phyloP scores from a whole-genome alignment of 805 yeast species.

The Hanseniaspora pseudoguilliermondii region DNA sequence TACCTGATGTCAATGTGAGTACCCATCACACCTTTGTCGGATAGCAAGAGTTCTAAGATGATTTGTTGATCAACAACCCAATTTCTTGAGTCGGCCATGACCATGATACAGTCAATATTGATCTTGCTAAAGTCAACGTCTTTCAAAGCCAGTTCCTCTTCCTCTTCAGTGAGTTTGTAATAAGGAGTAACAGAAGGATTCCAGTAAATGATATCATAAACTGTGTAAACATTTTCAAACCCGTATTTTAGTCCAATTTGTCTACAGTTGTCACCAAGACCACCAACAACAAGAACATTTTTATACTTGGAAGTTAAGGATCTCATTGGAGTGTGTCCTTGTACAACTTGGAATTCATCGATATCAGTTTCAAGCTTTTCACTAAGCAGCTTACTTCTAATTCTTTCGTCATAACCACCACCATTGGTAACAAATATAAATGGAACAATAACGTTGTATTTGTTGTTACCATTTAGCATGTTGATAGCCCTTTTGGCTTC shows the following conservation, averaged over 20 bases:
- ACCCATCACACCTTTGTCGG: conserved; percentile 74
- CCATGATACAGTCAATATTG: conserved; percentile 67
- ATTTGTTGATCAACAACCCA: conserved; percentile 93
- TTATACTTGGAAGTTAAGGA: conserved; percentile 56
- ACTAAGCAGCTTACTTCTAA: conserved; percentile 59
- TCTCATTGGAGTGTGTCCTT: conserved; percentile 89
- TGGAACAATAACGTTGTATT: conserved; percentile 66
- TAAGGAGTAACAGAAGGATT: conserved; percentile 78
- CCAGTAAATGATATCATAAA: conserved; percentile 74
- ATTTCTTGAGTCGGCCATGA: conserved; percentile 82
- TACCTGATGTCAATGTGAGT: conserved; percentile 50
- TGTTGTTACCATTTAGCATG: conserved; percentile 63
- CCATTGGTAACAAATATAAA: conserved; percentile 83
- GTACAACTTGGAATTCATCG: conserved; percentile 69
- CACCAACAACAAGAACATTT: conserved; percentile 78
- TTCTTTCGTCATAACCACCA: conserved; percentile 73
- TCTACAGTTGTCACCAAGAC: conserved; percentile 73
- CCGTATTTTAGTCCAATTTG: conserved; percentile 76
- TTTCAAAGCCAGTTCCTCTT: conserved; percentile 36
- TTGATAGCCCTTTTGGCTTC: conserved; percentile 63
- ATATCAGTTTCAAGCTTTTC: conserved; percentile 47
- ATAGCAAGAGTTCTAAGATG: conserved; percentile 64
- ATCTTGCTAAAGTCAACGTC: conserved; percentile 55
- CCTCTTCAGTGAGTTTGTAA: conserved; percentile 65
- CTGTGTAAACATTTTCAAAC: conserved; percentile 68